Base-by-base conservation (phyloP, 208 protist genomes). In the Trypanosoma rangeli region DNA sequence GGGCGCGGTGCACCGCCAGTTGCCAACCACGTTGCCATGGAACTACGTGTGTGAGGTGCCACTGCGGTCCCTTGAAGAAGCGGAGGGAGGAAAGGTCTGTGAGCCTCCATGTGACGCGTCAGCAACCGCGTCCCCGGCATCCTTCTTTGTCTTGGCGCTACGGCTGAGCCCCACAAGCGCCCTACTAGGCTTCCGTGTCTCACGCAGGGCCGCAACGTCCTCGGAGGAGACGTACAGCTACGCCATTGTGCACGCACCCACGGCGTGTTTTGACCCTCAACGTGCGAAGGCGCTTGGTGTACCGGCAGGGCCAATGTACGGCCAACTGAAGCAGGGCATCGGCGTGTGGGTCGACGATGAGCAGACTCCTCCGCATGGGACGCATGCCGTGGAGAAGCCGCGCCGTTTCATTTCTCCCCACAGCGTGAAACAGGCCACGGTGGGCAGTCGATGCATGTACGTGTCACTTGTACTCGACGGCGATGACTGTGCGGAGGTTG, bases 381-480 rank as follows among this genome's bases (percentile, higher is more conserved):
- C 18, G 33, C 53, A 26, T 8, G 8, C 13, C 10, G 33, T 55
- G 68, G 22, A 3, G 1, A 67, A 18, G 22, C 28, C 31, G 26
- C 48, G 29, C 42, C 65, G 64, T 29, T 65, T 67, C 73, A 69
- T 95, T 20, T 64, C 90, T 61, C 87, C 90, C 1, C 37, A 70
- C 44, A 68, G 92, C 44, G 90, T 95, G 46, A 75, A 79, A 62
- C 68, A 75, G 15, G 64, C 69, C n/a, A 95, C 87, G 1, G 29
- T 64, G 5, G 83, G 78, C 0, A 95, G 87, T 42, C 63, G 46
- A 24, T 68, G 74, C 20, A 35, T 87, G 0, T 95, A 87, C 55
- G 55, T 95, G 8, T 86, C 85, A n/a, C 82, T 95, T 35, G 72
- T 95, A 8, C 73, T 95, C 28, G 90, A 95, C 68, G 80, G 85